phyloP scores from a whole-genome alignment of 108 stramenopile species.

The Pseudonitzschia pungens region DNA sequence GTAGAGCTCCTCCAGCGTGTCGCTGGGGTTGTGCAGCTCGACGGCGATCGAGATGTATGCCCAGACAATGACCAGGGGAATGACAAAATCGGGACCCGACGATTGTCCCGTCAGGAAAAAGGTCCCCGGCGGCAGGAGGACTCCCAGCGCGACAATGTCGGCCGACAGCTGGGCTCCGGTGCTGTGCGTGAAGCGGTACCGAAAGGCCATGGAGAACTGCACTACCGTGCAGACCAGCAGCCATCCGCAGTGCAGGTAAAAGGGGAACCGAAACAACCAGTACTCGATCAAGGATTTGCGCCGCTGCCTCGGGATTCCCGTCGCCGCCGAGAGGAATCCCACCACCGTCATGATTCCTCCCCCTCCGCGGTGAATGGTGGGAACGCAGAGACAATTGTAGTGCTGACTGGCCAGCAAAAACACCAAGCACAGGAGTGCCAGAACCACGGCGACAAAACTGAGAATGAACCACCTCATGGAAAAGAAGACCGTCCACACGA shows the following conservation, averaged over 20 bases:
- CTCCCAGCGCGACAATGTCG: constrained; percentile 48
- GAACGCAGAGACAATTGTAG: constrained; percentile 10
- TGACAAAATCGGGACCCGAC: constrained; percentile 42
- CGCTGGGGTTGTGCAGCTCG: constrained; percentile 33
- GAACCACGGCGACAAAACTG: constrained; percentile 46
- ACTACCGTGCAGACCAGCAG: constrained; percentile 41
- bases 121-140: constrained; percentile 39
- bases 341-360: constrained; percentile 18
- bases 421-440: constrained; percentile 35
- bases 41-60: constrained; percentile 28
- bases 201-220: constrained; percentile 44
- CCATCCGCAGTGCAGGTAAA: constrained; percentile 61
- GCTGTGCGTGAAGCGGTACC: constrained; percentile 25
- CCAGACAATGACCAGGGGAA: constrained; percentile 52
- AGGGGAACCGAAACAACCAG: constrained; percentile 59
- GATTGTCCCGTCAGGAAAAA: constrained; percentile 35
- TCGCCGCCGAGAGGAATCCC: constrained; percentile 1
- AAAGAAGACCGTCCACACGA: constrained; percentile 58
- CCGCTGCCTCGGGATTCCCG: constrained; percentile 3
- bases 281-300: constrained; percentile 43
- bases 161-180: constrained; percentile 41
- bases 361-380: constrained; percentile 10
- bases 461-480: constrained; percentile 47
- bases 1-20: constrained; percentile 34
- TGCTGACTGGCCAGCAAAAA: constrained; percentile 47